phyloP scores from a whole-genome alignment of 345 rosid species.

The Murraya koenigii region DNA sequence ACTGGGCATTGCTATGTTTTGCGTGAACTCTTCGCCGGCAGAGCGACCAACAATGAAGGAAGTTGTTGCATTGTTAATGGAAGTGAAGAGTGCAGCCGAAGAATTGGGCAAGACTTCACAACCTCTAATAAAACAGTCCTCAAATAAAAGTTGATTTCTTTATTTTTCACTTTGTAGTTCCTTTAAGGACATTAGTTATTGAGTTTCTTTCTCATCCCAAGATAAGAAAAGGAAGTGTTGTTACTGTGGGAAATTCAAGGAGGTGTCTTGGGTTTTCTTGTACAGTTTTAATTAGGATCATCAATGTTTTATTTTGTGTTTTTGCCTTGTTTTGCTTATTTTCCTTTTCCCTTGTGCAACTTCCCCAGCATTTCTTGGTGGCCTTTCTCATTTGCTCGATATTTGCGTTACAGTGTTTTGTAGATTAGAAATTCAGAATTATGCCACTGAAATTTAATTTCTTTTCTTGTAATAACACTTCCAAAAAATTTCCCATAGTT shows the following conservation, averaged over 20 bases:
- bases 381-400: background rate
- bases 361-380: constrained; percentile 8
- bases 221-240: constrained; percentile 6
- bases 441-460: background rate
- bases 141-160: constrained; percentile 43
- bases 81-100: constrained; percentile 85
- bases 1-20: constrained; percentile 89
- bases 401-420: constrained; percentile 1
- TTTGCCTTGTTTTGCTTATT: background rate
- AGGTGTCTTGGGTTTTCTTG: constrained; percentile 28
- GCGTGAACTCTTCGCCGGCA: constrained; percentile 81
- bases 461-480: background rate
- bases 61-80: constrained; percentile 83
- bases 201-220: constrained; percentile 22
- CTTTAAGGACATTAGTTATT: constrained; percentile 18
- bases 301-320: constrained; percentile 13
- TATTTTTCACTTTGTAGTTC: background rate
- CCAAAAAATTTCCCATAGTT: background rate
- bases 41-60: constrained; percentile 96
- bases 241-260: background rate
- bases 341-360: background rate
- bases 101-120: constrained; percentile 93
- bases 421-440: background rate
- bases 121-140: constrained; percentile 82
- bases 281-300: constrained; percentile 47